phyloP scores from a whole-genome alignment of 495 filamentous ascomycete genomes.

The Penicillium antarcticum region DNA sequence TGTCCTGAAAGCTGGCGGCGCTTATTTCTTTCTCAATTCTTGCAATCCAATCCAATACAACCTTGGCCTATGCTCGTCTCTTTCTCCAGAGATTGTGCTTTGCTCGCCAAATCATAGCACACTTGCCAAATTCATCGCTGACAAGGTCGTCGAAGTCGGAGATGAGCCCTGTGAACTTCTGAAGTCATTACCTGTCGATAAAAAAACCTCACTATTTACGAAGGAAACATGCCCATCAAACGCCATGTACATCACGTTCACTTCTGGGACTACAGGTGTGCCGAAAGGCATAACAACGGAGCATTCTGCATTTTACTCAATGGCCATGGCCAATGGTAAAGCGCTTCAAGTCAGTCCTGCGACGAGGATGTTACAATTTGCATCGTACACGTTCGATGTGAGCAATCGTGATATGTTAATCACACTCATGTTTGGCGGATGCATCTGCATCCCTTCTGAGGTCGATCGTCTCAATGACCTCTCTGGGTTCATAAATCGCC shows the following conservation, averaged over 20 bases:
- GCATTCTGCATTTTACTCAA: constrained; percentile 1
- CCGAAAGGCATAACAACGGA: constrained; percentile 36
- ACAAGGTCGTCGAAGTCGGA: not conserved
- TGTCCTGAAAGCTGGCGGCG: not conserved
- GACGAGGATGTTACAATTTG: constrained; percentile 46
- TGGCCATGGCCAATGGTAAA: constrained; percentile 5
- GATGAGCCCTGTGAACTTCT: not conserved
- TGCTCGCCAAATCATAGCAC: not conserved
- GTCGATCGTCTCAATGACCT: constrained; percentile 3
- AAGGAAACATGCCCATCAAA: not conserved
- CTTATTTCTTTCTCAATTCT: not conserved
- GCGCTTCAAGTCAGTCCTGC: constrained; percentile 39
- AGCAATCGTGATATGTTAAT: constrained; percentile 34
- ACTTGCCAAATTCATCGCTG: not conserved
- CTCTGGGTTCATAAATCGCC: constrained; percentile 21
- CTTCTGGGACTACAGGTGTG: constrained; percentile 31
- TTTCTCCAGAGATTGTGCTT: not conserved
- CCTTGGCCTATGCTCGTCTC: not conserved
- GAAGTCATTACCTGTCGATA: not conserved
- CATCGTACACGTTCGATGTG: constrained; percentile 39
- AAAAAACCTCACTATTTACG: too few species aligned
- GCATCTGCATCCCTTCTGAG: constrained; percentile 28
- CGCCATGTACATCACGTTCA: constrained; percentile 12
- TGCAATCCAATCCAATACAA: not conserved
- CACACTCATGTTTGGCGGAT: constrained; percentile 35